Conservation (phyloP, 257 asterid species). For the Thymus quinquecostatus region DNA sequence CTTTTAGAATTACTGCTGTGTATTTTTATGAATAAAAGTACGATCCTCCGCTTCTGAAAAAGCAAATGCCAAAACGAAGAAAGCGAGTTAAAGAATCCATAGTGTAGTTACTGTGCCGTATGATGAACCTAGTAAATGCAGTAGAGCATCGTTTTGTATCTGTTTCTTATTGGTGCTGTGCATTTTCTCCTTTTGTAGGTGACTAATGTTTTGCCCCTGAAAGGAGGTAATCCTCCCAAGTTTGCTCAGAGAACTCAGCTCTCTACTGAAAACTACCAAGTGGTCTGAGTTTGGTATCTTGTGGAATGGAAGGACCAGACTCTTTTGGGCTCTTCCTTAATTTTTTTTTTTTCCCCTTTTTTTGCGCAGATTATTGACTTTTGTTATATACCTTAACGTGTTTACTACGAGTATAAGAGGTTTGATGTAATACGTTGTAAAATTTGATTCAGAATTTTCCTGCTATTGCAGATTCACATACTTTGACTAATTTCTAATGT, state of each 20-base stretch:
- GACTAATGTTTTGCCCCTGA: conserved; percentile 53
- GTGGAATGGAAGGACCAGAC: background rate
- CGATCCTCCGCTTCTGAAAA: background rate
- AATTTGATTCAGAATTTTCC: background rate
- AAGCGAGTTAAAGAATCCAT: background rate
- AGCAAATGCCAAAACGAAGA: background rate
- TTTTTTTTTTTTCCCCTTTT: background rate
- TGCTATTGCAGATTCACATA: background rate
- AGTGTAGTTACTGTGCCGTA: background rate
- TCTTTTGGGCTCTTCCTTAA: background rate
- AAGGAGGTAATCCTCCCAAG: conserved; percentile 69
- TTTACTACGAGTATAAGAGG: conserved; percentile 5
- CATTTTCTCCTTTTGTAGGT: conserved; percentile 48
- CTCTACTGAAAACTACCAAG: conserved; percentile 69
- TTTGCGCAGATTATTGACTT: no score
- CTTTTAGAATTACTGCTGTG: no score
- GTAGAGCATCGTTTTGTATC: background rate
- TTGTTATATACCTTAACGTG: no score
- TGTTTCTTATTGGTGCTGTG: background rate
- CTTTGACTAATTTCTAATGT: background rate
- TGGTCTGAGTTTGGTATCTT: conserved; percentile 39
- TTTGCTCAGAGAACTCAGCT: conserved; percentile 68
- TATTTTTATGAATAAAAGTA: background rate
- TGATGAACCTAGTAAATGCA: background rate
- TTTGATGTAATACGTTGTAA: background rate